Percentiles rank a stretch among this genome's conserved stretches.
Evolutionary conservation across 2,329 filamentous ascomycete species (phyloP).

Genomic region (Trichoderma sp.): DNA sequence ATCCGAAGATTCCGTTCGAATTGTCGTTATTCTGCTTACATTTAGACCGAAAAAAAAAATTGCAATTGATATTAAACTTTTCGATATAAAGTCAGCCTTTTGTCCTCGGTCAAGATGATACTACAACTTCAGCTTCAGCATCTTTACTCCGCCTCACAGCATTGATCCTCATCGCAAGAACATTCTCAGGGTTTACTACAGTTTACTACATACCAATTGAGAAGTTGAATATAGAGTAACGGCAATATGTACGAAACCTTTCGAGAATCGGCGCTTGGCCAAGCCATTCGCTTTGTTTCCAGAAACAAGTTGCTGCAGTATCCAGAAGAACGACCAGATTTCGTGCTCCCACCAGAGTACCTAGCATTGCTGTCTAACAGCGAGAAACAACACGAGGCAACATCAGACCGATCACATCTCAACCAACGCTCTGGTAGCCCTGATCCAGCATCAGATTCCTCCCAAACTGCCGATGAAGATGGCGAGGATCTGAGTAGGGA

Average conservation of each 20-base stretch:
- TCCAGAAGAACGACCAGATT: neutral
- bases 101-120: neutral
- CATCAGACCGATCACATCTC: neutral
- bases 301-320: neutral
- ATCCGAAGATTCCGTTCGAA: neutral
- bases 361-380: neutral
- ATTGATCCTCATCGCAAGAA: neutral
- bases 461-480: neutral
- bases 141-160: neutral
- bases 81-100: neutral
- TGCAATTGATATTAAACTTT: neutral
- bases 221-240: neutral
- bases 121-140: neutral
- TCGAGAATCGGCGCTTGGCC: conserved; percentile 6
- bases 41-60: neutral
- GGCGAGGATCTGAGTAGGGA: neutral
- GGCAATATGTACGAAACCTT: neutral
- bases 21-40: neutral
- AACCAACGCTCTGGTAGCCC: neutral
- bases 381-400: neutral
- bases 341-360: neutral
- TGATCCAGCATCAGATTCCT: neutral
- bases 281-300: conserved; percentile 1
- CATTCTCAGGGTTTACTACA: neutral
- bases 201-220: neutral